Evolutionary conservation across 192 early-diverging fungal genomes (phyloP), one percentile per base, ranked within the genome.

Genomic region (Podila epicladia): DNA sequence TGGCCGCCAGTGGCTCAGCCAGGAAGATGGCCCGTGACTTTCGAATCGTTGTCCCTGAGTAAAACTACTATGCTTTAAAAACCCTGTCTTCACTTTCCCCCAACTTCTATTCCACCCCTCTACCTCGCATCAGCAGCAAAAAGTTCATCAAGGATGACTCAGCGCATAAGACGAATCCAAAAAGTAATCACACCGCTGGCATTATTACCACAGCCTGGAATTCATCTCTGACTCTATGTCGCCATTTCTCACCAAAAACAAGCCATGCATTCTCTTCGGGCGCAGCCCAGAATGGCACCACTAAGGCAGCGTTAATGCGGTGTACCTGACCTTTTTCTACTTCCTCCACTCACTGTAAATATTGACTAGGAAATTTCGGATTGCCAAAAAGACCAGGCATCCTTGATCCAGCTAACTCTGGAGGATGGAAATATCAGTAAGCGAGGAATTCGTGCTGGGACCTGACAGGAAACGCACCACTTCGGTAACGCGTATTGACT

Each of bases 351-450:
- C 20, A n/a, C 24, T 9, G 22, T 55, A 55, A 24, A 24, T 24
- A 19, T 17, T 7, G 9, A 24, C 9, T 68, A 80, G 77, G 77
- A 80, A 55, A 80, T 80, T 45, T 65, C 66, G 24, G 77, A 80
- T 32, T 80, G 77, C 24, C 77, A 80, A 62, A 31, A 65, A 55
- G 77, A 80, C 17, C 60, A 80, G 19, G 67, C 77, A 7, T 80
- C 77, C 4, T 53, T 67, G 29, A 80, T 80, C 28, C 70, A 80
- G 31, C 29, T 80, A 49, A 69, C 68, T 5, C 53, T 72, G 4
- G 77, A 80, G 41, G 77, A 80, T 49, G 63, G 71, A 8, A 80
- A 80, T 73, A 80, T 80, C 24, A 80, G 77, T 80, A 80, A n/a
- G 77, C 68, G 60, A 26, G 35, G 35, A 55, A 2, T 0, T 55